phyloP scores from a whole-genome alignment of 2,329 filamentous ascomycete species.

The Arachnomyces sp. region DNA sequence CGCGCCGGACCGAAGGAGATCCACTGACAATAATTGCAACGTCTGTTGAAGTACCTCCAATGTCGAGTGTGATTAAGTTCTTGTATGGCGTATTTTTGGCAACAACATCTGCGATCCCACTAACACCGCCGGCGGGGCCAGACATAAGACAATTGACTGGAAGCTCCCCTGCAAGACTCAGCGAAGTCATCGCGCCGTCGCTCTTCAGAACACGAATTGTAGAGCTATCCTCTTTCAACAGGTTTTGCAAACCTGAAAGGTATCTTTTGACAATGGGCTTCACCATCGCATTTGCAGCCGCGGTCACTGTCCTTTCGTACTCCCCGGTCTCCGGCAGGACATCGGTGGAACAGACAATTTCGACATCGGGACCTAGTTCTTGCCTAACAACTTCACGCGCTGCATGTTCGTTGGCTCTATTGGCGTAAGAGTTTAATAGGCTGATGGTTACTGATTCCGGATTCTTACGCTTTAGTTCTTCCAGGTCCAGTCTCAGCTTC shows the following conservation, averaged over 20 bases:
- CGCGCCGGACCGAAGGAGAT: slow-evolving; percentile 37
- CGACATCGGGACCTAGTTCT: slow-evolving; percentile 35
- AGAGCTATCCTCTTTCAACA: slow-evolving; percentile 34
- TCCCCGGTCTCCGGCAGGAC: slow-evolving; percentile 42
- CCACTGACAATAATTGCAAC: slow-evolving; percentile 39
- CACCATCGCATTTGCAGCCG: slow-evolving; percentile 41
- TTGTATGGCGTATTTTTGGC: slow-evolving; percentile 39
- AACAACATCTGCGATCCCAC: slow-evolving; percentile 40
- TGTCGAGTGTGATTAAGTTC: slow-evolving; percentile 43
- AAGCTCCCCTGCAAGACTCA: slow-evolving; percentile 37
- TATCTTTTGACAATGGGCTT: slow-evolving; percentile 42
- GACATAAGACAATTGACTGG: slow-evolving; percentile 45
- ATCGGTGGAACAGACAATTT: slow-evolving; percentile 39
- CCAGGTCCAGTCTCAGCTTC: slow-evolving; percentile 30
- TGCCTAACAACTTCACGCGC: slow-evolving; percentile 34
- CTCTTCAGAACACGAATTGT: slow-evolving; percentile 43
- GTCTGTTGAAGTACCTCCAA: slow-evolving; percentile 45
- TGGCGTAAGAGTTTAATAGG: slow-evolving; percentile 41
- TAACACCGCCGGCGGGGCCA: slow-evolving; percentile 43
- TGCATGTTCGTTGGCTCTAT: slow-evolving; percentile 34
- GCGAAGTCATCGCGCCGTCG: slow-evolving; percentile 41
- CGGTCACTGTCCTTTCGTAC: slow-evolving; percentile 43
- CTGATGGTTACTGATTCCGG: slow-evolving; percentile 41
- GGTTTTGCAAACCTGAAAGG: slow-evolving; percentile 32
- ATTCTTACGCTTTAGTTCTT: slow-evolving; percentile 30